Evolutionary conservation across 345 rosid genomes (phyloP).

Genomic region (Cochlearia excelsa): DNA sequence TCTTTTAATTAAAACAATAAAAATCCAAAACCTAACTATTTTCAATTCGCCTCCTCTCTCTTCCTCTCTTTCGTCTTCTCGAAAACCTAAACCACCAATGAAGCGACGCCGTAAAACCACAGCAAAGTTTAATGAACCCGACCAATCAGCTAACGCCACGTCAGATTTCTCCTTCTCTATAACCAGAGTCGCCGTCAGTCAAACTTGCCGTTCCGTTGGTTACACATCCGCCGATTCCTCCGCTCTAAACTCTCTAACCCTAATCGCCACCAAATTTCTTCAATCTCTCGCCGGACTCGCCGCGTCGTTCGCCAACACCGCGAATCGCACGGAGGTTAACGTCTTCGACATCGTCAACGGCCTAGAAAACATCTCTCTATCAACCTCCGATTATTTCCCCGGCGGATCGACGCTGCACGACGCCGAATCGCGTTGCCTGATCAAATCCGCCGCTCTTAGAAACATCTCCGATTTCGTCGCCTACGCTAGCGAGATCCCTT

Average conservation of each 20-base stretch:
- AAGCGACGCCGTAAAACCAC: constrained; percentile 25
- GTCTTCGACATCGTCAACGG: constrained; percentile 48
- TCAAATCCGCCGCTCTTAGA: constrained; percentile 35
- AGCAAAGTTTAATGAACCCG: constrained; percentile 10
- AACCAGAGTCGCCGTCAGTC: constrained; percentile 51
- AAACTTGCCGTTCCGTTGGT: constrained; percentile 56
- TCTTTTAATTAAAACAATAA: constrained; percentile 3
- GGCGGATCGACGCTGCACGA: constrained; percentile 44
- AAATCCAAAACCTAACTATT: no score
- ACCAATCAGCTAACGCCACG: constrained; percentile 19
- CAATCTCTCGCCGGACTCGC: constrained; percentile 43
- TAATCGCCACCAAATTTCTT: constrained; percentile 41
- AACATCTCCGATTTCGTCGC: constrained; percentile 42
- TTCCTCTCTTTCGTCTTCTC: constrained; percentile 19
- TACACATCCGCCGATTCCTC: constrained; percentile 42
- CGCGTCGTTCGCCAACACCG: constrained; percentile 38
- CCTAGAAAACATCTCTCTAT: constrained; percentile 40
- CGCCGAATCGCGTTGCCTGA: constrained; percentile 22
- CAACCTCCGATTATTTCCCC: constrained; percentile 38
- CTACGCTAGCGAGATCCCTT: constrained; percentile 48
- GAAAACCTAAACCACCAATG: constrained; percentile 28
- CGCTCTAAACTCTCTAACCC: constrained; percentile 50
- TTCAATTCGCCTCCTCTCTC: constrained; percentile 23
- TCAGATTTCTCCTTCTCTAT: constrained; percentile 41
- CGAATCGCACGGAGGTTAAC: constrained; percentile 54